Evolutionary conservation across 345 rosid species (phyloP), one percentile per base, ranked within the genome.

Genomic region (Eucalyptus sp.): DNA sequence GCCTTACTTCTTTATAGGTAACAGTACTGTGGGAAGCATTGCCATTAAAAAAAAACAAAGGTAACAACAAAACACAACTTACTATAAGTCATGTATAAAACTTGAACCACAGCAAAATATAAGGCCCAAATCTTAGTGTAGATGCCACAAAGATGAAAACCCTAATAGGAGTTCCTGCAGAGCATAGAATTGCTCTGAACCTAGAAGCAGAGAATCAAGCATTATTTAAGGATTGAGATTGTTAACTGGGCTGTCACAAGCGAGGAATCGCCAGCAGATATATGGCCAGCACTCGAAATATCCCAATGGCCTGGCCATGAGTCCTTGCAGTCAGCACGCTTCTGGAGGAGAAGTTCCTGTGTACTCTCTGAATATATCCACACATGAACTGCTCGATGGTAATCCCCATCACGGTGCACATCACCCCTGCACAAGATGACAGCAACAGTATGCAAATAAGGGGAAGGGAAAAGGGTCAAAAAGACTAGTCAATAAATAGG

Each of bases 271-370:
- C 97, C 97, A 27, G 99, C 98, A 89, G 98, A 93, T 6, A 97
- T 94, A 91, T 97, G 98, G n/a, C 99, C 99, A 88, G 99, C 99
- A 90, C 99, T 95, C 44, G 99, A 97, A 89, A 96, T 94, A 90
- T 97, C 99, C 99, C 99, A 97, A 29, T 86, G 91, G 31, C 98
- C 98, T 22, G 99, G 94, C 96, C 96, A 96, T 0, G 99, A 97
- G 88, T 96, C 99, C 95, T 96, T 97, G 89, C 93, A 89, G 66
- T 97, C 98, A 85, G 98, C 90, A 5, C 98, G 96, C 86, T 89
- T 93, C 89, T 96, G 99, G 71, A 96, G 96, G 91, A 97, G 98
- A 85, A 96, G 89, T 50, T 97, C 92, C 87, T 93, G 96, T 3
- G 98, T 96, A 37, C 93, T 96, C 94, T 96, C 99, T 24, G 97